Evolutionary conservation across 441 rosid species (phyloP), one percentile per base, ranked within the genome.

Genomic region (Jatropha podagrica): DNA sequence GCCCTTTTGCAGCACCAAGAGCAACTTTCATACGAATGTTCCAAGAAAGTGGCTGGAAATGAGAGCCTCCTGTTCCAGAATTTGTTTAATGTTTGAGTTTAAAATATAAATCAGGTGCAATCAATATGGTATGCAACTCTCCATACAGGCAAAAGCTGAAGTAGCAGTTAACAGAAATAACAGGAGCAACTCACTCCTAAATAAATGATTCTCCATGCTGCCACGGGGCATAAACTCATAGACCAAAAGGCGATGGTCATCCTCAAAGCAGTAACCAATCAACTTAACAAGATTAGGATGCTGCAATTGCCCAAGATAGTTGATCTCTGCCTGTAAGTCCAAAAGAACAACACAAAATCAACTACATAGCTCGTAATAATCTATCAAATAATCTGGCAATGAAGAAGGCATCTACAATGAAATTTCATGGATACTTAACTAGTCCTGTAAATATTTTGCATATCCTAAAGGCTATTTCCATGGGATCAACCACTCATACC

Each of bases 141-240:
- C 15, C 13, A 14, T 63, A 15, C 3, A 68, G 59, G 2, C 46
- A 59, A 48, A 69, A 70, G 23, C 72, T 73, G 40, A 52, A 66
- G 9, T 46, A 77, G 55, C 44, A 37, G 11, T 27, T 64, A 13
- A 46, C 10, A 38, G 10, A 54, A 56, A 42, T 17, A 65, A 44
- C 54, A 55, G 2, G 9, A 73, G 56, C 65, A 81, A 79, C 90
- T 84, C 78, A 92, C 97, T 84, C 81, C 92, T 89, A 77, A 92
- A 92, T 38, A 92, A 76, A 80, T 92, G 97, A 82, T 92, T 90
- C 84, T 92, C 95, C 88, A 92, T 86, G 89, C 92, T 90, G 70
- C 97, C 97, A 5, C 95, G 88, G 63, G 90, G 92, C 95, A 92
- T 89, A 79, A 88, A 92, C 76, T 92, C 97, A 55, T 92, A 92